Evolutionary conservation across 305 asterid species (phyloP).

Genomic region (Fraxinus floribunda): DNA sequence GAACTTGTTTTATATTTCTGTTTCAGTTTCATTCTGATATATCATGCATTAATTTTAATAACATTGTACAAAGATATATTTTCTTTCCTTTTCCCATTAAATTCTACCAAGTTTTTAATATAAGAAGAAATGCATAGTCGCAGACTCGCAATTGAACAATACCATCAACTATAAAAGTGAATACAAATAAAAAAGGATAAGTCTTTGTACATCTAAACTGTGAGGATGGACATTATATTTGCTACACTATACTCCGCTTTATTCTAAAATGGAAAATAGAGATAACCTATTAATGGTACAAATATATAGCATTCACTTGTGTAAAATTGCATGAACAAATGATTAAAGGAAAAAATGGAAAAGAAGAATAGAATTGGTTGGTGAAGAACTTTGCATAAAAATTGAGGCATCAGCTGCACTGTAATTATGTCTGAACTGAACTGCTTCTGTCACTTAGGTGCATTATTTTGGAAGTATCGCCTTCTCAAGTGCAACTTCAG

Average conservation of each 20-base stretch:
- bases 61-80: background rate
- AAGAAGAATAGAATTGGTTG: background rate
- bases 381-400: background rate
- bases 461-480: background rate
- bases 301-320: background rate
- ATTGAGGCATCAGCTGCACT: background rate
- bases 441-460: background rate
- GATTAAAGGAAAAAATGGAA: background rate
- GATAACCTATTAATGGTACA: background rate
- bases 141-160: background rate
- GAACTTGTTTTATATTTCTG: background rate
- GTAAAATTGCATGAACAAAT: background rate
- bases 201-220: background rate
- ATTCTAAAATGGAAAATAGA: background rate
- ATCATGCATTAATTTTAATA: background rate
- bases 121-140: background rate
- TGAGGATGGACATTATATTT: background rate
- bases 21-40: background rate
- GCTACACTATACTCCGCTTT: background rate
- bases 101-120: background rate
- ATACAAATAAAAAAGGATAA: background rate
- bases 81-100: background rate
- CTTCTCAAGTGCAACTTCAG: background rate
- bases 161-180: background rate
- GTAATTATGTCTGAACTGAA: background rate